Conservation (phyloP, 495 filamentous ascomycete species). For the Penicillium ochrochloron region DNA sequence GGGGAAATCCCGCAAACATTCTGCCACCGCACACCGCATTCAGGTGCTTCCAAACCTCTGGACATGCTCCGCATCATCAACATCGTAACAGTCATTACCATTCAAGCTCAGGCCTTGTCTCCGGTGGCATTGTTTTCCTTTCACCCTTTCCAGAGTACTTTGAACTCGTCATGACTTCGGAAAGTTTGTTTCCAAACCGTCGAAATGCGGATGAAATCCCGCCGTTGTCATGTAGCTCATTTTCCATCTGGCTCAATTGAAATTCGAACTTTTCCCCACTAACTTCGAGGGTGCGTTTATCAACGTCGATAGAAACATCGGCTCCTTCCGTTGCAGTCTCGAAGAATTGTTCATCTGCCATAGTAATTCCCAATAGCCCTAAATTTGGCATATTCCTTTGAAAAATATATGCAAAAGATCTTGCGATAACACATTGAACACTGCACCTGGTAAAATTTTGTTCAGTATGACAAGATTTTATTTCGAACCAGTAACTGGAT, state of each 20-base stretch:
- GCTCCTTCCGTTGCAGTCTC: slow-evolving; percentile 34
- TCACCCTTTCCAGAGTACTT: background rate
- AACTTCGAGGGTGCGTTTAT: slow-evolving; percentile 20
- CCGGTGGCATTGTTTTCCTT: background rate
- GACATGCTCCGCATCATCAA: no score
- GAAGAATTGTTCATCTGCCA: slow-evolving; percentile 40
- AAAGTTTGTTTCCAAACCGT: slow-evolving; percentile 42
- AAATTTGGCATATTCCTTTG: slow-evolving; percentile 45
- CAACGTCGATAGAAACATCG: slow-evolving; percentile 36
- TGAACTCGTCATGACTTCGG: slow-evolving; percentile 30
- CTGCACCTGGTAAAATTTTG: slow-evolving; percentile 17
- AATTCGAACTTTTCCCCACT: slow-evolving; percentile 33
- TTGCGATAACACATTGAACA: slow-evolving; percentile 45
- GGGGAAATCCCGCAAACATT: no score
- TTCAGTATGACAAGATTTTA: background rate
- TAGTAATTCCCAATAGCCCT: slow-evolving; percentile 42
- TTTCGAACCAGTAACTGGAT: no score
- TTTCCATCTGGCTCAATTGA: slow-evolving; percentile 42
- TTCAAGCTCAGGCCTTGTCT: background rate
- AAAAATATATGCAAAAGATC: slow-evolving; percentile 50
- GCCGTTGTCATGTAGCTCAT: slow-evolving; percentile 35
- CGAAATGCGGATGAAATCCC: slow-evolving; percentile 39
- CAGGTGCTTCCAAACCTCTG: no score
- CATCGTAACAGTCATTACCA: background rate
- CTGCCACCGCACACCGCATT: no score